phyloP scores from a whole-genome alignment of 805 yeast species.

The Zygotorulaspora danielsina region DNA sequence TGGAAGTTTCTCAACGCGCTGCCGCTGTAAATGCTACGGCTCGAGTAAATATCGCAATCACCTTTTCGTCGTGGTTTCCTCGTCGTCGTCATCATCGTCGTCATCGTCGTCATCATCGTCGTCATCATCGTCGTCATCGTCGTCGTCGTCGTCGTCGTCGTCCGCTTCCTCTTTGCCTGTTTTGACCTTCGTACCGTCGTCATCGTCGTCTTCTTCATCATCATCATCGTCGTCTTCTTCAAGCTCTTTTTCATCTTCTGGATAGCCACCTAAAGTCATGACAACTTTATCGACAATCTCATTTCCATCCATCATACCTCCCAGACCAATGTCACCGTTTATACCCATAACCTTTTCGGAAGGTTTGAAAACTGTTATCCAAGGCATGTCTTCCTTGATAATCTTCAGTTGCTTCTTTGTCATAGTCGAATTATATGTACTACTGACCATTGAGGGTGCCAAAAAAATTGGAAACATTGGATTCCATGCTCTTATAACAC shows the following conservation, averaged over 20 bases:
- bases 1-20: too few species aligned
- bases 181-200: slow-evolving; percentile 29
- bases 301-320: slow-evolving; percentile 98
- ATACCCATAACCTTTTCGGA: slow-evolving; percentile 89
- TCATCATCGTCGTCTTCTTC: slow-evolving; percentile 44
- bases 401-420: slow-evolving; percentile 78
- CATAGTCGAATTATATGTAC: slow-evolving; percentile 83
- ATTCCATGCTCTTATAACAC: slow-evolving; percentile 93
- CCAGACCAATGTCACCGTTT: slow-evolving; percentile 98
- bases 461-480: slow-evolving; percentile 80
- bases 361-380: slow-evolving; percentile 91
- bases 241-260: slow-evolving; percentile 50
- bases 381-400: slow-evolving; percentile 86
- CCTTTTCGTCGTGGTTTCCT: too few species aligned
- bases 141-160: slow-evolving; percentile 41
- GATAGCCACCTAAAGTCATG: slow-evolving; percentile 61
- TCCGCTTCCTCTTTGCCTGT: slow-evolving; percentile 43
- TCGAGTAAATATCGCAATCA: too few species aligned
- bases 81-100: slow-evolving; percentile 41
- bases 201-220: slow-evolving; percentile 37
- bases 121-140: slow-evolving; percentile 44
- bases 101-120: slow-evolving; percentile 44
- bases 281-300: slow-evolving; percentile 86
- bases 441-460: slow-evolving; percentile 95
- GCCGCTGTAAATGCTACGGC: too few species aligned